Conservation (phyloP, 805 yeast genomes). For the Saccharomycopsis fodiens region DNA sequence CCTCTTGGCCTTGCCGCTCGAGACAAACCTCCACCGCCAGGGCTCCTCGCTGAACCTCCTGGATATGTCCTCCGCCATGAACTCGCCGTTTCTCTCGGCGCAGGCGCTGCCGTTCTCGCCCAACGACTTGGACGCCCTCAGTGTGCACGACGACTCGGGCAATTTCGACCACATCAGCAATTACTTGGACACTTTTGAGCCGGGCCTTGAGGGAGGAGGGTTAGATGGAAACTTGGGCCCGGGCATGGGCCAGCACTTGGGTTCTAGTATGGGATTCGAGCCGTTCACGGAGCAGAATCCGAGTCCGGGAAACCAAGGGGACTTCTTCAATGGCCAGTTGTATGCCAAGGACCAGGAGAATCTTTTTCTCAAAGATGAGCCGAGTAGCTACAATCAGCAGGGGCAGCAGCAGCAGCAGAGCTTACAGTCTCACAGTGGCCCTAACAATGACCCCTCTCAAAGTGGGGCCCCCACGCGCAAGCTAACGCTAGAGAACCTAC, state of each 20-base stretch:
- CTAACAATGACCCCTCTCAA: too few relatives aligned
- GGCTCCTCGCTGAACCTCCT: conserved; percentile 15
- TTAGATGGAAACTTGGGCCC: too few relatives aligned
- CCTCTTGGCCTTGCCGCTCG: conserved; percentile 2
- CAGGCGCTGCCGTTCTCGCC: conserved; percentile 13
- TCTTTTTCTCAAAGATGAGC: too few relatives aligned
- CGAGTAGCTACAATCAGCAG: too few relatives aligned
- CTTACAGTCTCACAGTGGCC: too few relatives aligned
- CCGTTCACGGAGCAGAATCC: neutral
- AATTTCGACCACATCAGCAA: neutral
- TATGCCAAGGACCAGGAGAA: neutral
- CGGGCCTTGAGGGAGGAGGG: too few relatives aligned
- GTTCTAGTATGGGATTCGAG: too few relatives aligned
- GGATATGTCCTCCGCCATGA: conserved; percentile 9
- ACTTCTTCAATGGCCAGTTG: neutral
- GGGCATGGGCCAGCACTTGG: too few relatives aligned
- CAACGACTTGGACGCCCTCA: conserved; percentile 10
- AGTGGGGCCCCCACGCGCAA: too few relatives aligned
- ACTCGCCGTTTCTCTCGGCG: conserved; percentile 13
- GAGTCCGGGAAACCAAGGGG: neutral
- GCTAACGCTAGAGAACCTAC: conserved; percentile 14
- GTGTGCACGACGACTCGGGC: conserved; percentile 8
- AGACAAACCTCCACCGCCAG: neutral
- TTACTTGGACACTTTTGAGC: neutral
- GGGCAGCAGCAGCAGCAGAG: too few relatives aligned